A percentile compares a stretch with the other conserved stretches of the same genome.
Conservation (phyloP, 2,329 filamentous ascomycete species). For the Xylariaceae sp. region DNA sequence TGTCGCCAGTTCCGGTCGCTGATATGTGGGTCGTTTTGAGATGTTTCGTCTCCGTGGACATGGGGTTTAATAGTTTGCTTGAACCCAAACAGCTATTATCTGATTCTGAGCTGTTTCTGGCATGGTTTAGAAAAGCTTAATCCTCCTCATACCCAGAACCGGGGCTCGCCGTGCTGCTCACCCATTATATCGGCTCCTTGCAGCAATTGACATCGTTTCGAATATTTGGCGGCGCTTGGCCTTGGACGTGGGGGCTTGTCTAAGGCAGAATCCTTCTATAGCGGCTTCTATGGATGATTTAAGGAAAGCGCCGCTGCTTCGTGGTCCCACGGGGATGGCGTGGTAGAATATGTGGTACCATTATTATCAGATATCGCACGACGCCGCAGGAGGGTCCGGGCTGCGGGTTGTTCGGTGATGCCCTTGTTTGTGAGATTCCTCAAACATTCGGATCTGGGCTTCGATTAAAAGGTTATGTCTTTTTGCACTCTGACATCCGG, state of each 20-base stretch:
- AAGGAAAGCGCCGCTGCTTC: conserved; percentile 9
- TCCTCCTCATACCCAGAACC: conserved; percentile 5
- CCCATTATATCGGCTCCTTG: neutral
- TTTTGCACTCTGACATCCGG: neutral
- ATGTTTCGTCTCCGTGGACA: conserved; percentile 22
- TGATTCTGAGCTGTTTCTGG: too few relatives aligned
- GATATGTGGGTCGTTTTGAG: conserved; percentile 28
- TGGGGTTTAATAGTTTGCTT: conserved; percentile 9
- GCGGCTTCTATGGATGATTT: conserved; percentile 10
- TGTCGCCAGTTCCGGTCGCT: conserved; percentile 25
- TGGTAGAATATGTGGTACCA: conserved; percentile 27
- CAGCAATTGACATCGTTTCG: neutral
- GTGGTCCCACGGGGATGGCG: conserved; percentile 23
- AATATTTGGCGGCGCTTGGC: conserved; percentile 13
- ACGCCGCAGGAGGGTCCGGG: conserved; percentile 7
- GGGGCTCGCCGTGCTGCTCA: conserved; percentile 13
- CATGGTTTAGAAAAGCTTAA: conserved; percentile 5
- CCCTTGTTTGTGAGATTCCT: neutral
- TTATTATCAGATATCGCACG: conserved; percentile 25
- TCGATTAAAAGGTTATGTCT: neutral
- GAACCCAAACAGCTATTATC: neutral
- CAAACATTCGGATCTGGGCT: neutral
- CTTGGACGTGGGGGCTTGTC: conserved; percentile 1
- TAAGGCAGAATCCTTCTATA: conserved; percentile 17
- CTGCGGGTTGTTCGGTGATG: neutral